Conservation (phyloP, 148 eudicot species). For the Vaccinium macrocarpon region DNA sequence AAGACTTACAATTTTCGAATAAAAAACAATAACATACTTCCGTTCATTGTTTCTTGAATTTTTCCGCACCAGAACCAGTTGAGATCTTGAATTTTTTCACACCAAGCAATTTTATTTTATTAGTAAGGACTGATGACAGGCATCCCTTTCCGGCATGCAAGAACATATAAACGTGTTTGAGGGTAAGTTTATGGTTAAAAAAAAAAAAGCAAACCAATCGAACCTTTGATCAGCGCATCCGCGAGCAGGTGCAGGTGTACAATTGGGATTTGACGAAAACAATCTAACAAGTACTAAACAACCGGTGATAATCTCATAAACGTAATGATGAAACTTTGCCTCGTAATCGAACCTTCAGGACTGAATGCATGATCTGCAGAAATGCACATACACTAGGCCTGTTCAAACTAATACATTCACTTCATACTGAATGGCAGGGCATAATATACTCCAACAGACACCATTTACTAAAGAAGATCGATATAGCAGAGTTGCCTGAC, state of each 20-base stretch:
- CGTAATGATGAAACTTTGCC: not conserved
- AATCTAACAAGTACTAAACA: not conserved
- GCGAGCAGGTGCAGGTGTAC: not conserved
- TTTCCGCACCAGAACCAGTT: no score
- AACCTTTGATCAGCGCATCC: no score
- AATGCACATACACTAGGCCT: not conserved
- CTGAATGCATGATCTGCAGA: not conserved
- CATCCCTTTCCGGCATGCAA: no score
- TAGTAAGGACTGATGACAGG: no score
- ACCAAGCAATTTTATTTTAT: no score
- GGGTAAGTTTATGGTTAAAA: no score
- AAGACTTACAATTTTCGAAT: no score
- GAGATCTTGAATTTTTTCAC: no score
- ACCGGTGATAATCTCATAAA: not conserved
- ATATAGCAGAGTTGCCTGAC: not conserved
- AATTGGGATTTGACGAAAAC: not conserved
- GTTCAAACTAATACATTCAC: not conserved
- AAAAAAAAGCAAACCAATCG: no score
- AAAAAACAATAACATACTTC: no score
- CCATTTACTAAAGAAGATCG: not conserved
- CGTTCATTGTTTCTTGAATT: no score
- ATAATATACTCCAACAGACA: not conserved
- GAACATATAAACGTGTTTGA: no score
- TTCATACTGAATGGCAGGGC: not conserved
- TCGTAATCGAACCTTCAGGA: not conserved